A percentile compares a stretch with the other conserved stretches of the same genome.
Evolutionary conservation across 352 stramenopile genomes (phyloP).

Genomic region (Globisporangium alternatum): DNA sequence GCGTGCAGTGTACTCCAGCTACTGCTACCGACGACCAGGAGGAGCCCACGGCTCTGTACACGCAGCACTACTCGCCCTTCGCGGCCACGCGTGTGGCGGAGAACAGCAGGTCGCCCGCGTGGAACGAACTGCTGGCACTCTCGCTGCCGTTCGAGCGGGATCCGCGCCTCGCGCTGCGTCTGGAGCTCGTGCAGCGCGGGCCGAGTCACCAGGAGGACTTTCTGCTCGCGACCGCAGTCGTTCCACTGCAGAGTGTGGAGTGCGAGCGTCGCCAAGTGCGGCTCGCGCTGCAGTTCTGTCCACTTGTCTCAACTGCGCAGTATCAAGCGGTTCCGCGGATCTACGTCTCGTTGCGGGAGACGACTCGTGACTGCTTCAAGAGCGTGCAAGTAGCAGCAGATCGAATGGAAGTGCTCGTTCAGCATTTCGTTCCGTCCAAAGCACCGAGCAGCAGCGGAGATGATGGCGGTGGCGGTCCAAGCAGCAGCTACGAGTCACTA

Average conservation of each 20-base stretch:
- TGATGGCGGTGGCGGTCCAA: background rate
- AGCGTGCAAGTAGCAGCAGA: background rate
- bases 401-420: constrained; percentile 23
- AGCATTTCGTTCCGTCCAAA: constrained; percentile 10
- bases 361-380: constrained; percentile 8
- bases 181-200: constrained; percentile 66
- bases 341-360: constrained; percentile 23
- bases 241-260: constrained; percentile 22
- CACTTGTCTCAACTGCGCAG: background rate
- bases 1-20: constrained; percentile 11
- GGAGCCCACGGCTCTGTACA: constrained; percentile 28
- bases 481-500: background rate
- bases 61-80: constrained; percentile 56
- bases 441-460: background rate
- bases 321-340: background rate
- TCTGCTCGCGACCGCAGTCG: constrained; percentile 29
- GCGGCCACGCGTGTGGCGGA: constrained; percentile 59
- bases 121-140: constrained; percentile 71
- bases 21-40: constrained; percentile 16
- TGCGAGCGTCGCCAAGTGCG: constrained; percentile 27
- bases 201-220: constrained; percentile 65
- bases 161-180: constrained; percentile 19
- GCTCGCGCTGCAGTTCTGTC: constrained; percentile 26
- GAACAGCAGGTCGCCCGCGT: constrained; percentile 28
- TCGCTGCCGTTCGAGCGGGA: constrained; percentile 45